Evolutionary conservation across 768 basidiomycete species (phyloP), one percentile per base, ranked within the genome.

Genomic region (Calocera viscosa): DNA sequence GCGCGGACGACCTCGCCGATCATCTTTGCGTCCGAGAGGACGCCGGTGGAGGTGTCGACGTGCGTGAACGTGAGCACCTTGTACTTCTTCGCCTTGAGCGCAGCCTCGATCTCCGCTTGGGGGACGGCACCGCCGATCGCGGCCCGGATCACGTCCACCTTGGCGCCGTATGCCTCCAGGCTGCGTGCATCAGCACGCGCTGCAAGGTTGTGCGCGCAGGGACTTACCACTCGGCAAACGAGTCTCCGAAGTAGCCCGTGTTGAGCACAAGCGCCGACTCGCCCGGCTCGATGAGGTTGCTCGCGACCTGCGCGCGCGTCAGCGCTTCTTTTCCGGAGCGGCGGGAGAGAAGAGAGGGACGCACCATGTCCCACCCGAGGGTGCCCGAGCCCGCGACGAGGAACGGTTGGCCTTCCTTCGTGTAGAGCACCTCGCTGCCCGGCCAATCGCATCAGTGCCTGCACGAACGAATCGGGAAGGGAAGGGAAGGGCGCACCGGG

Each of bases 301-400:
- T 84, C 0, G 91, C 87, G 41, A 94, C 91, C 87, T 91, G 70
- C 30, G 64, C 66, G 69, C 66, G 47, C 53, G 41, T 30, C 38
- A 26, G 34, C 60, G 34, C 30, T n/a, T 1, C 16, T 47, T 38
- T n/a, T 30, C 47, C 60, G 40, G 19, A 34, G 67, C 2, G 65
- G 30, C 28, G 32, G 60, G 24, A 47, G 34, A 39, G 49, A 24
- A n/a, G n/a, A n/a, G n/a, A n/a, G n/a, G n/a, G n/a, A 73, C 82
- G 70, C 49, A 82, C 90, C 83, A 91, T 89, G 75, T 97, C 94
- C 94, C 94, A 98, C 32, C 96, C 96, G 35, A 99, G 81, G 1
- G 96, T 98, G 17, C 96, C 96, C 66, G 88, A 90, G 1, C 96
- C 96, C 30, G 94, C 87, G 69, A 98, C 89, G 72, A 99, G 78